Conservation (phyloP, 345 rosid species). For the Hevea brasiliensis region DNA sequence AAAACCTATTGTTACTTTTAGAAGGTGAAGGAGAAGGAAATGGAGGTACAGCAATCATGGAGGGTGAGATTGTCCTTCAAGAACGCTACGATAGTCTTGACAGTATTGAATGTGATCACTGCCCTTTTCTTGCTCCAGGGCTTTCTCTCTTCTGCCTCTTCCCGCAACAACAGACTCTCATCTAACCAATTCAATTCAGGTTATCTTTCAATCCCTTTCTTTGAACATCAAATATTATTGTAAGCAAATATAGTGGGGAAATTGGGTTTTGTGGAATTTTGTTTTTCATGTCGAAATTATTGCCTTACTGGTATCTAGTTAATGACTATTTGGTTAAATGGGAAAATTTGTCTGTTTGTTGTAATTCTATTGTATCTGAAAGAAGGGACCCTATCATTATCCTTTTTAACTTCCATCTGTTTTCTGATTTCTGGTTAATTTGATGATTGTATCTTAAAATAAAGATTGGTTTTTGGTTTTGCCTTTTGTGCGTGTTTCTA, state of each 20-base stretch:
- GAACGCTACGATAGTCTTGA: slow-evolving; percentile 67
- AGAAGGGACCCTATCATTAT: not conserved
- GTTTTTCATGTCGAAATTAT: not conserved
- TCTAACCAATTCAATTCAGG: slow-evolving; percentile 53
- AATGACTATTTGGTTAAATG: not conserved
- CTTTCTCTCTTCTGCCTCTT: slow-evolving; percentile 48
- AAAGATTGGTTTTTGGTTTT: not conserved
- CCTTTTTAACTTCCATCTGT: not conserved
- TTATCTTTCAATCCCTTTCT: not conserved
- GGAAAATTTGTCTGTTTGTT: not conserved
- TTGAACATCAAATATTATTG: not conserved
- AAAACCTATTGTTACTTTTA: not conserved
- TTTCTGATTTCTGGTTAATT: not conserved
- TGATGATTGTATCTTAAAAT: not conserved
- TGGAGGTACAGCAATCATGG: slow-evolving; percentile 58
- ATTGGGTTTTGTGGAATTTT: not conserved
- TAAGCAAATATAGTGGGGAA: not conserved
- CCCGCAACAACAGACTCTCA: slow-evolving; percentile 37
- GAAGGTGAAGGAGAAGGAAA: slow-evolving; percentile 3
- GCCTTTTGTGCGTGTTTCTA: not conserved
- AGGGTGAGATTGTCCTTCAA: slow-evolving; percentile 70
- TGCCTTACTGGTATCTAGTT: not conserved
- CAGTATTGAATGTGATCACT: slow-evolving; percentile 51
- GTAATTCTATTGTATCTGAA: not conserved
- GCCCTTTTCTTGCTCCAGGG: slow-evolving; percentile 62